Evolutionary conservation across 345 rosid species (phyloP).

Genomic region (Microthlaspi erraticum): DNA sequence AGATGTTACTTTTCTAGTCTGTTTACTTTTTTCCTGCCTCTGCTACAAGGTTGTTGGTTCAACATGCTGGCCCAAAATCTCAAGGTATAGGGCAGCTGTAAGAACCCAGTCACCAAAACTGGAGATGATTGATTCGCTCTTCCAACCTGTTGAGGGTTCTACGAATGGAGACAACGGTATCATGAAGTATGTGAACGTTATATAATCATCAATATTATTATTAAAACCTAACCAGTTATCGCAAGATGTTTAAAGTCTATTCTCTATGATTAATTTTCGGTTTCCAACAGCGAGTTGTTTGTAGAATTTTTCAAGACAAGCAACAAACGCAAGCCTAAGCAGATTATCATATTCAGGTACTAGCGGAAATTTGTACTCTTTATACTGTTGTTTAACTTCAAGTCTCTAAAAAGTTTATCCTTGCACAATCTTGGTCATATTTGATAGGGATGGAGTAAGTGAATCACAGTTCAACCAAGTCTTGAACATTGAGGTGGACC

Average conservation of each 20-base stretch:
- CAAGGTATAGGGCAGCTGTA: slow-evolving; percentile 89
- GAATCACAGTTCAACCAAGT: slow-evolving; percentile 91
- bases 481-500: slow-evolving; percentile 80
- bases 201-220: background rate
- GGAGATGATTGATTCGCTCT: slow-evolving; percentile 90
- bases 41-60: slow-evolving; percentile 89
- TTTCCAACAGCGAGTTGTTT: slow-evolving; percentile 65
- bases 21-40: slow-evolving; percentile 16
- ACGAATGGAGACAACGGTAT: slow-evolving; percentile 77
- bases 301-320: slow-evolving; percentile 69
- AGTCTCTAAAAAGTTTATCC: slow-evolving; percentile 3
- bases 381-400: background rate
- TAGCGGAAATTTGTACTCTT: background rate
- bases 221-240: slow-evolving; percentile 9
- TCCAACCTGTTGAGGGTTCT: slow-evolving; percentile 56
- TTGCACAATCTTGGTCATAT: slow-evolving; percentile 14
- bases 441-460: slow-evolving; percentile 83
- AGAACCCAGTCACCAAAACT: slow-evolving; percentile 80
- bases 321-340: slow-evolving; percentile 61
- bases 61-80: slow-evolving; percentile 73
- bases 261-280: slow-evolving; percentile 1
- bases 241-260: slow-evolving; percentile 7
- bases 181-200: slow-evolving; percentile 60
- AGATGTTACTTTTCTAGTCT: slow-evolving; percentile 8
- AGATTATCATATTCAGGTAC: slow-evolving; percentile 87